A percentile compares a stretch with the other conserved stretches of the same genome.
Evolutionary conservation across 345 rosid genomes (phyloP).

Genomic region (Erodium maritimum): DNA sequence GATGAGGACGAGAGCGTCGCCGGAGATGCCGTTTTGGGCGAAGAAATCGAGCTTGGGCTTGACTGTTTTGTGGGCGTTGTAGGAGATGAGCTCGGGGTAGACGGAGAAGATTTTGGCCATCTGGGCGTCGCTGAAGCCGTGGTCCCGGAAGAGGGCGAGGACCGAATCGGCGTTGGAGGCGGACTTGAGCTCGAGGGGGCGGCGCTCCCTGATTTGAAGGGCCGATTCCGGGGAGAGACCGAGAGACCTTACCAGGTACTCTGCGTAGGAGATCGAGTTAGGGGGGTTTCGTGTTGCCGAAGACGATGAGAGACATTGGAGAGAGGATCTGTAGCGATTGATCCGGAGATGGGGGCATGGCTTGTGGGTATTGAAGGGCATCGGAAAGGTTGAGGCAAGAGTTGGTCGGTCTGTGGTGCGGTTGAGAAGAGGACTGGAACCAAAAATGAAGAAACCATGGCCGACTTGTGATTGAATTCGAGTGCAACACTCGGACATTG

Average conservation of each 20-base stretch:
- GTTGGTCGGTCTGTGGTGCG: too few species aligned
- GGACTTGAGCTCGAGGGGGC: background rate
- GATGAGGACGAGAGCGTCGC: conserved; percentile 5
- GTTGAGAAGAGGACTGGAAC: too few species aligned
- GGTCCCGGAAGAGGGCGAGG: conserved; percentile 6
- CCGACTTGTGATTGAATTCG: too few species aligned
- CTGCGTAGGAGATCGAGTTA: background rate
- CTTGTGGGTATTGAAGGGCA: too few species aligned
- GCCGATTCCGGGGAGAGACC: background rate
- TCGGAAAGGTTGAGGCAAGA: too few species aligned
- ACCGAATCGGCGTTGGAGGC: background rate
- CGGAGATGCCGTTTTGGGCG: conserved; percentile 9
- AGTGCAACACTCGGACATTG: too few species aligned
- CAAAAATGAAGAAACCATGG: too few species aligned
- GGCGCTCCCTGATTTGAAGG: background rate
- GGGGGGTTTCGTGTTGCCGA: background rate
- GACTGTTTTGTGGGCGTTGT: background rate
- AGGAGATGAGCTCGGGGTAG: conserved; percentile 1
- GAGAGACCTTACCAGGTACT: background rate
- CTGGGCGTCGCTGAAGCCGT: conserved; percentile 6
- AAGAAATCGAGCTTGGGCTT: conserved; percentile 17
- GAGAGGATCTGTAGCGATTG: too few species aligned
- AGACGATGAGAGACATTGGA: too few species aligned
- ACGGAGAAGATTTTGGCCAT: conserved; percentile 1
- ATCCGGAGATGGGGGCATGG: too few species aligned